These are phyloP conservation scores for Talaromyces pinophilus DNA, from an alignment of 2,329 filamentous ascomycete genomes.

Conservation along the genomic window DNA sequence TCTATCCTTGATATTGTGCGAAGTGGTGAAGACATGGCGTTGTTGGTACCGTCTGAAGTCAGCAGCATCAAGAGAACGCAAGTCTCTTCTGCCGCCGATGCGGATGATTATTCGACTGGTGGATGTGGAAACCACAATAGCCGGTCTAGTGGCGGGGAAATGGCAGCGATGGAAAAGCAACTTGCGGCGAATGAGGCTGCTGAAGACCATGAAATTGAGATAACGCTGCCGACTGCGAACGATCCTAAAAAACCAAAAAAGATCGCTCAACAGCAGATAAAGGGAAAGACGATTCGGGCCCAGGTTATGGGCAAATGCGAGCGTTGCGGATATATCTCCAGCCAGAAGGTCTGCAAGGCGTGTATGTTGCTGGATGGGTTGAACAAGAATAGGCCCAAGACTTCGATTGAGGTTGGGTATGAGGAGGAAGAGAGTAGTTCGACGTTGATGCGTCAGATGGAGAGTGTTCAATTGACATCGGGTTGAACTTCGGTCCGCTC, in stretches of 20 bases:
- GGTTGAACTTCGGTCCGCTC: not conserved
- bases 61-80: conserved; percentile 36
- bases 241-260: conserved; percentile 27
- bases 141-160: conserved; percentile 68
- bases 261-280: conserved; percentile 31
- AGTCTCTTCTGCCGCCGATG: conserved; percentile 39
- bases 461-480: conserved; percentile 36
- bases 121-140: conserved; percentile 76
- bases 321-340: conserved; percentile 92
- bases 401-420: conserved; percentile 45
- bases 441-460: conserved; percentile 54
- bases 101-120: conserved; percentile 59
- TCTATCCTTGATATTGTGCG: conserved; percentile 93
- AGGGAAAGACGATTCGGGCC: conserved; percentile 58
- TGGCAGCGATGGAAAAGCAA: conserved; percentile 77
- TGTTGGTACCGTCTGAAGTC: conserved; percentile 68
- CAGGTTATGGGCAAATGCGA: conserved; percentile 72
- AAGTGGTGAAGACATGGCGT: conserved; percentile 95
- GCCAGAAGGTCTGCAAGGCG: conserved; percentile 89
- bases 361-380: conserved; percentile 85
- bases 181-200: conserved; percentile 66
- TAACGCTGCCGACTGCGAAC: conserved; percentile 46
- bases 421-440: conserved; percentile 55
- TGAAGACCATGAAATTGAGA: conserved; percentile 65
- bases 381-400: conserved; percentile 68